Percentiles rank a stretch among this genome's conserved stretches.
These are phyloP conservation scores for Trichosporon asahii DNA, from an alignment of 1,284 basidiomycete species.

Conservation along the genomic window DNA sequence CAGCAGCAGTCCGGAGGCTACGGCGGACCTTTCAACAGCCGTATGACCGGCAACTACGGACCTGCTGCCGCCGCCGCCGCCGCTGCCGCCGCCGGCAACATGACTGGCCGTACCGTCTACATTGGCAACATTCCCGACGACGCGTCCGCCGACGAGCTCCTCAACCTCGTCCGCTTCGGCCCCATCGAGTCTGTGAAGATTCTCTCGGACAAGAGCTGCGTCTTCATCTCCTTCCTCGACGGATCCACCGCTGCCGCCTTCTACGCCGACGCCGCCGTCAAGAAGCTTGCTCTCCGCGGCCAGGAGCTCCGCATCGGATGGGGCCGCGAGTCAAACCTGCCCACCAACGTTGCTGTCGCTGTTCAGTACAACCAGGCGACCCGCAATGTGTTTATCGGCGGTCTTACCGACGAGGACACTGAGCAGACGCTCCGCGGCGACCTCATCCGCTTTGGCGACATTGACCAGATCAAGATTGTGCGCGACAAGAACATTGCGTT, in stretches of 20 bases:
- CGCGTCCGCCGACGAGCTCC: conserved; percentile 92
- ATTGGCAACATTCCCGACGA: conserved; percentile 95
- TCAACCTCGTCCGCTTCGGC: conserved; percentile 96
- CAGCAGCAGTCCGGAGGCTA: conserved; percentile 15
- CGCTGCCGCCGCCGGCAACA: conserved; percentile 64
- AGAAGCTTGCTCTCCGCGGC: conserved; percentile 82
- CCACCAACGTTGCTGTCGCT: conserved; percentile 74
- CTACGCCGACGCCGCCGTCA: conserved; percentile 89
- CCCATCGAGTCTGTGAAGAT: conserved; percentile 93
- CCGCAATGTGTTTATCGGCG: conserved; percentile 89
- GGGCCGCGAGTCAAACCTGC: conserved; percentile 87
- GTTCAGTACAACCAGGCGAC: conserved; percentile 87
- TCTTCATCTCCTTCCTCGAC: conserved; percentile 96
- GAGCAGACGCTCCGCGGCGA: conserved; percentile 87
- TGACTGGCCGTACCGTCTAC: conserved; percentile 86
- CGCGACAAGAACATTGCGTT: conserved; percentile 97
- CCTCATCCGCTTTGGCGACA: conserved; percentile 78
- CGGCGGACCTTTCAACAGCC: conserved; percentile 44
- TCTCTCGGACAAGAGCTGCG: conserved; percentile 95
- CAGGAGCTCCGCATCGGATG: conserved; percentile 95
- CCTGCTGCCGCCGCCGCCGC: conserved; percentile 69
- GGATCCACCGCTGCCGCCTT: conserved; percentile 85
- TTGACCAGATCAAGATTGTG: conserved; percentile 97
- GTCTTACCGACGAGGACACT: conserved; percentile 78
- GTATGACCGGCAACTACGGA: conserved; percentile 56